Conservation (phyloP, 805 yeast genomes). For the Teunomyces stri region DNA sequence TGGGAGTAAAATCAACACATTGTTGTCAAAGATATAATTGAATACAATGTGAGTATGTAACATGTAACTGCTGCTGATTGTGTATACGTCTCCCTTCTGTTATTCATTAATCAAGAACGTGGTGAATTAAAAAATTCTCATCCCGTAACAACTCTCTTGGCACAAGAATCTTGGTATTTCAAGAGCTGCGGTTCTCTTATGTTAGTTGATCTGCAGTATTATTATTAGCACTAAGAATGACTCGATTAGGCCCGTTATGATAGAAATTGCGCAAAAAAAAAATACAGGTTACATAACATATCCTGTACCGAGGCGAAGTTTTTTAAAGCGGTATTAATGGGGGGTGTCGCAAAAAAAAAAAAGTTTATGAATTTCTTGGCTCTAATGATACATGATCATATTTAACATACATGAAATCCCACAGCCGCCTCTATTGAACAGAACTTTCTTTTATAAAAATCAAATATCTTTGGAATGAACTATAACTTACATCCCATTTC, state of each 20-base stretch:
- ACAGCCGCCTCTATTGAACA: not conserved
- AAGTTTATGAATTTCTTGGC: slow-evolving; percentile 1
- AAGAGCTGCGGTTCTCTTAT: not conserved
- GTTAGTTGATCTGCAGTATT: not conserved
- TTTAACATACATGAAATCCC: slow-evolving; percentile 3
- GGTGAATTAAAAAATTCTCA: slow-evolving; percentile 1
- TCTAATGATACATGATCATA: slow-evolving; percentile 1
- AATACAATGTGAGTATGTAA: too few relatives aligned
- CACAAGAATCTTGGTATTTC: slow-evolving; percentile 8
- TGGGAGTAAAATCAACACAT: too few relatives aligned
- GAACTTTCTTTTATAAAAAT: not conserved
- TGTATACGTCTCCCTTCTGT: too few relatives aligned
- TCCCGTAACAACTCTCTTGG: slow-evolving; percentile 5
- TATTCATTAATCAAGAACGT: not conserved
- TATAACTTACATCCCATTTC: slow-evolving; percentile 46
- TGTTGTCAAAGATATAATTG: too few relatives aligned
- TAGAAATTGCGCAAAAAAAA: not conserved
- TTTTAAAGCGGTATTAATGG: not conserved
- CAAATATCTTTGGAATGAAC: slow-evolving; percentile 22
- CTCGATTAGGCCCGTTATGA: not conserved
- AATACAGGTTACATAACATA: not conserved
- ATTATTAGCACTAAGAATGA: not conserved
- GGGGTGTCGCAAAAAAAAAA: not conserved
- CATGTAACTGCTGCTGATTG: too few relatives aligned
- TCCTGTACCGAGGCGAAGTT: not conserved